Percentiles rank a stretch among this genome's conserved stretches.
phyloP scores from a whole-genome alignment of 2,329 filamentous ascomycete genomes.

The Fusarium sarcochroum region DNA sequence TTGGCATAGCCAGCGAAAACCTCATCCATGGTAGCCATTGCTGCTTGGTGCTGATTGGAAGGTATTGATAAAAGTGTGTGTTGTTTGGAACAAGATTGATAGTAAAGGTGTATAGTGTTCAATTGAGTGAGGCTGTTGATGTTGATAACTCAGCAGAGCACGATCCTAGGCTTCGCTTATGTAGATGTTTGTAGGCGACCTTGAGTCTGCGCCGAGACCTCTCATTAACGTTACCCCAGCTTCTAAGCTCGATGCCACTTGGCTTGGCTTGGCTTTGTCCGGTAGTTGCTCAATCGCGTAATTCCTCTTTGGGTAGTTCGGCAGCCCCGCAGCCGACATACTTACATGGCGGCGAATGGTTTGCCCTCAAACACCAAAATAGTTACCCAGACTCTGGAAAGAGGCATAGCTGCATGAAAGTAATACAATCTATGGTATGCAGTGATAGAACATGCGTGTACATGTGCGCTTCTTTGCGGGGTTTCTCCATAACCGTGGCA shows the following conservation, averaged over 20 bases:
- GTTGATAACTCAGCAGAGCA: background rate
- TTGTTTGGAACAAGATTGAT: background rate
- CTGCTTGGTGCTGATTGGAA: background rate
- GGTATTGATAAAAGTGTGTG: background rate
- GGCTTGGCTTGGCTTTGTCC: too few relatives aligned
- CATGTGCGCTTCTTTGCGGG: too few relatives aligned
- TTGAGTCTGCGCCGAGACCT: background rate
- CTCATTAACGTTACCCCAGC: background rate
- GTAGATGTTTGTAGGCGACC: constrained; percentile 1
- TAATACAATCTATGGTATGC: too few relatives aligned
- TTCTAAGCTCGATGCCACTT: background rate
- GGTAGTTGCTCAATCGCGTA: constrained; percentile 8
- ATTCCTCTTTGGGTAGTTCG: constrained; percentile 22
- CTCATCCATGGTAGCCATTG: constrained; percentile 61
- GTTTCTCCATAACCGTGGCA: too few relatives aligned
- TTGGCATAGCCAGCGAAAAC: constrained; percentile 56
- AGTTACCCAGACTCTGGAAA: too few relatives aligned
- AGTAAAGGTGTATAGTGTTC: background rate
- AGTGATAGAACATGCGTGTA: too few relatives aligned
- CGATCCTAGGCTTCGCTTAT: constrained; percentile 10
- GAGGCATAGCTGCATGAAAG: too few relatives aligned
- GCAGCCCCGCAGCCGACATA: too few relatives aligned
- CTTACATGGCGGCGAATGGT: too few relatives aligned
- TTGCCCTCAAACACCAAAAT: too few relatives aligned
- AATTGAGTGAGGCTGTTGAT: background rate